phyloP scores from a whole-genome alignment of 495 filamentous ascomycete genomes.

The Lineolata rhizophorae region DNA sequence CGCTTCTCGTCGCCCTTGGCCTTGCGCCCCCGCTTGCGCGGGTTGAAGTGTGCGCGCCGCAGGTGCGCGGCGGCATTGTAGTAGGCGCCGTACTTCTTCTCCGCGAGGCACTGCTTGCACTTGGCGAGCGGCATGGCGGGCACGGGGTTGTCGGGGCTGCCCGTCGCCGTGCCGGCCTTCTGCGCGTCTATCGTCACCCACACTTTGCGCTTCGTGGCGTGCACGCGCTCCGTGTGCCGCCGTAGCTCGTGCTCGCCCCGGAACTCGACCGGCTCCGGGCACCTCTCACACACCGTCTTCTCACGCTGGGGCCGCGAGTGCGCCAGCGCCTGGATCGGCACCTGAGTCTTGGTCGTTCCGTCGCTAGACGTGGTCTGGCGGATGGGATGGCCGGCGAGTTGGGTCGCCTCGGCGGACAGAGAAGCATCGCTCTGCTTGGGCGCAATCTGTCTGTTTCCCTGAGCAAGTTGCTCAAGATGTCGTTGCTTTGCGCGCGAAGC shows the following conservation, averaged over 20 bases:
- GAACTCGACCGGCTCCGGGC: constrained; percentile 74
- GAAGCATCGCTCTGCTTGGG: too few relatives aligned
- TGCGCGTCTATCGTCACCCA: constrained; percentile 55
- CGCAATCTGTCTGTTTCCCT: too few relatives aligned
- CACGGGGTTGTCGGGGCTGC: constrained; percentile 33
- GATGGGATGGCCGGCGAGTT: too few relatives aligned
- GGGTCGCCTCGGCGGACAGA: too few relatives aligned
- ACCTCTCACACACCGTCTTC: too few relatives aligned
- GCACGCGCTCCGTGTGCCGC: constrained; percentile 64
- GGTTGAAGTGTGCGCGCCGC: constrained; percentile 70
- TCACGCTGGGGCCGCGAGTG: too few relatives aligned
- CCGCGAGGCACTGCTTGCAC: constrained; percentile 65
- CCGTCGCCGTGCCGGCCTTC: constrained; percentile 15
- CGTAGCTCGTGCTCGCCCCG: constrained; percentile 85
- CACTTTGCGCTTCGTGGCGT: constrained; percentile 49
- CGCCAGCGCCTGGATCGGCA: too few relatives aligned
- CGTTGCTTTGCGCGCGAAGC: too few relatives aligned
- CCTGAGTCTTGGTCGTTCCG: too few relatives aligned
- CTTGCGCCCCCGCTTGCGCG: constrained; percentile 30
- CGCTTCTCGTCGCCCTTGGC: constrained; percentile 40
- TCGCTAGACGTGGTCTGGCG: too few relatives aligned
- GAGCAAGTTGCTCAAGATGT: too few relatives aligned
- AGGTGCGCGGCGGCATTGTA: constrained; percentile 93
- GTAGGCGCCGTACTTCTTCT: constrained; percentile 73
- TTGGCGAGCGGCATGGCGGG: too few relatives aligned